Conservation (phyloP, 23 red algal genomes). For the Agarophyton chilense region DNA sequence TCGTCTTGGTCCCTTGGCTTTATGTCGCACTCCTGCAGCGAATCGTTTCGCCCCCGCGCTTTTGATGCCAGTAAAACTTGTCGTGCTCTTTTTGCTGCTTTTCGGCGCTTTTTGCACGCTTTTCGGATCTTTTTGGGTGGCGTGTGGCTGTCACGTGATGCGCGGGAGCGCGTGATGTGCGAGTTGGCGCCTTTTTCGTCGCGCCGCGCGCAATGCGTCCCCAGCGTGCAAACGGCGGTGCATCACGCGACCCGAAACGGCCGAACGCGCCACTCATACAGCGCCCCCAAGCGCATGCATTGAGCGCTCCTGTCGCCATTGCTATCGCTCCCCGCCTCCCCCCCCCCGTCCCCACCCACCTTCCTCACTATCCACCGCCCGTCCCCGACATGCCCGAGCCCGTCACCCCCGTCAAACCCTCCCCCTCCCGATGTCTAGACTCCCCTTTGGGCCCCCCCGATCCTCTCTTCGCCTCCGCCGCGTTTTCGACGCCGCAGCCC, state of each 20-base stretch:
- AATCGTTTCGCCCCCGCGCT: no score
- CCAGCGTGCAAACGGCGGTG: not conserved
- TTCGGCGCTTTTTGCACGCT: not conserved
- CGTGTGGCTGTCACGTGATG: not conserved
- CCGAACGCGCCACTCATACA: not conserved
- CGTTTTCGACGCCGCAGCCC: no score
- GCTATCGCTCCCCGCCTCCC: not conserved
- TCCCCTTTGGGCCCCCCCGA: not conserved
- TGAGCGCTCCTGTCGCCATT: not conserved
- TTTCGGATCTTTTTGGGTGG: not conserved
- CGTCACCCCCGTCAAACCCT: not conserved
- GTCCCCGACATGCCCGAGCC: not conserved
- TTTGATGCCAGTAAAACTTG: no score
- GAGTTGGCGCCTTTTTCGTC: slow-evolving; percentile 3
- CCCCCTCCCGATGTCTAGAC: not conserved
- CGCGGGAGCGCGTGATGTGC: not conserved
- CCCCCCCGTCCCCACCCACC: not conserved
- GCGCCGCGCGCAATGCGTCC: not conserved
- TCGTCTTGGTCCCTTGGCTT: no score
- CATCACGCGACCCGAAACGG: not conserved
- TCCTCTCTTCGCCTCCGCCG: not conserved
- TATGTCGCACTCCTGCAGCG: no score
- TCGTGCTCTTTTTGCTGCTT: no score
- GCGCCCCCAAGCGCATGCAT: not conserved
- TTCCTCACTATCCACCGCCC: not conserved